phyloP scores from a whole-genome alignment of 257 asterid species.

The Paraleonurus japonicus region DNA sequence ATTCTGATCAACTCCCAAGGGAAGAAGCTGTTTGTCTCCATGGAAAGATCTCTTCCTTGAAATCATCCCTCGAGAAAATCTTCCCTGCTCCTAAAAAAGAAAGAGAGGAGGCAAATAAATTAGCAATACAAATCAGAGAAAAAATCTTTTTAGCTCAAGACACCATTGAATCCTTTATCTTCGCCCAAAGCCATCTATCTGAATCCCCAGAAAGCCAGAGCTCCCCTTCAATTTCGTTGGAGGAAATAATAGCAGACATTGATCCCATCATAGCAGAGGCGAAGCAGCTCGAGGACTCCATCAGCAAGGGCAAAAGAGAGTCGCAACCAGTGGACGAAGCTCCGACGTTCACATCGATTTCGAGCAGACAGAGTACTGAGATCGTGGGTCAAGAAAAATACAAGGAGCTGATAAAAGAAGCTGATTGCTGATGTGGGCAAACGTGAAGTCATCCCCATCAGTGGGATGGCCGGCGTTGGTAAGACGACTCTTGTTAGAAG shows the following conservation, averaged over 20 bases:
- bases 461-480: conserved; percentile 27
- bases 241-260: background rate
- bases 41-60: background rate
- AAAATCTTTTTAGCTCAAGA: conserved; percentile 2
- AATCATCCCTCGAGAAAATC: conserved; percentile 12
- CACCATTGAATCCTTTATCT: conserved; percentile 6
- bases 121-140: conserved; percentile 12
- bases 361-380: background rate
- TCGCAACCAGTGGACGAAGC: background rate
- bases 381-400: conserved; percentile 29
- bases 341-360: background rate
- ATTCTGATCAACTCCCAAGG: background rate
- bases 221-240: background rate
- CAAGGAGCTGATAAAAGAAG: background rate
- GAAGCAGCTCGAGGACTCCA: background rate
- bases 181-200: background rate
- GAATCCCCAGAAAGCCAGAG: background rate
- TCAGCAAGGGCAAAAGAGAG: background rate
- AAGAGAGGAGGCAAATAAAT: background rate
- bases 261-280: background rate
- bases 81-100: background rate
- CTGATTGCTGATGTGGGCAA: too few relatives aligned
- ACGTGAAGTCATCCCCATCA: conserved; percentile 1
- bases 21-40: background rate
- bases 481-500: conserved; percentile 29